These are phyloP conservation scores for Lactuca saligna DNA, from an alignment of 129 eudicot genomes.

Conservation along the genomic window DNA sequence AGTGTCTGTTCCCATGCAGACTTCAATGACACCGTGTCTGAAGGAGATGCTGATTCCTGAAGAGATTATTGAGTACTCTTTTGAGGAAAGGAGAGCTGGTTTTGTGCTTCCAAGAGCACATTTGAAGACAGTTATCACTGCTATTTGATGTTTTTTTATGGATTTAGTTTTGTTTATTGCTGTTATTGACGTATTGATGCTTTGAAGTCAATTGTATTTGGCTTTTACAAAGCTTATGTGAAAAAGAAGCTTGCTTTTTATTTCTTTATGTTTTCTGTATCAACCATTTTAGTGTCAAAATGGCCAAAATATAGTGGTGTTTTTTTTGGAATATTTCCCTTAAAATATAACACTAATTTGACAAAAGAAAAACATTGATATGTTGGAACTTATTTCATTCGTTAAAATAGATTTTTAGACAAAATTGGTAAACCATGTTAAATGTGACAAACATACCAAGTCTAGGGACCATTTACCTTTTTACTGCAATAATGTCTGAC, in stretches of 20 bases:
- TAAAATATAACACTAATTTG: no score
- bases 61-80: slow-evolving; percentile 87
- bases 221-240: slow-evolving; percentile 28
- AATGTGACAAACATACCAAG: no score
- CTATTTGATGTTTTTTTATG: slow-evolving; percentile 29
- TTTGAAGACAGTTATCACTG: slow-evolving; percentile 38
- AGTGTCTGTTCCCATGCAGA: slow-evolving; percentile 73
- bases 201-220: slow-evolving; percentile 55
- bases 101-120: slow-evolving; percentile 54
- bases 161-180: slow-evolving; percentile 5
- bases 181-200: slow-evolving; percentile 1
- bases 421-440: no score
- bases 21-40: slow-evolving; percentile 54
- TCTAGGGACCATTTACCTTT: no score
- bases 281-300: no score
- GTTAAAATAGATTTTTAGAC: no score
- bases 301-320: no score
- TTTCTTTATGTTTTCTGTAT: slow-evolving; percentile 34
- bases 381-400: no score
- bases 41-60: slow-evolving; percentile 32
- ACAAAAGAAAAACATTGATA: no score
- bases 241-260: slow-evolving; percentile 22
- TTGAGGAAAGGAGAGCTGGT: slow-evolving; percentile 87
- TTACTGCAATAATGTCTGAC: no score
- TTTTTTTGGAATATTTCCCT: no score